Conservation (phyloP, 495 filamentous ascomycete species). For the Penicillium odoratum region DNA sequence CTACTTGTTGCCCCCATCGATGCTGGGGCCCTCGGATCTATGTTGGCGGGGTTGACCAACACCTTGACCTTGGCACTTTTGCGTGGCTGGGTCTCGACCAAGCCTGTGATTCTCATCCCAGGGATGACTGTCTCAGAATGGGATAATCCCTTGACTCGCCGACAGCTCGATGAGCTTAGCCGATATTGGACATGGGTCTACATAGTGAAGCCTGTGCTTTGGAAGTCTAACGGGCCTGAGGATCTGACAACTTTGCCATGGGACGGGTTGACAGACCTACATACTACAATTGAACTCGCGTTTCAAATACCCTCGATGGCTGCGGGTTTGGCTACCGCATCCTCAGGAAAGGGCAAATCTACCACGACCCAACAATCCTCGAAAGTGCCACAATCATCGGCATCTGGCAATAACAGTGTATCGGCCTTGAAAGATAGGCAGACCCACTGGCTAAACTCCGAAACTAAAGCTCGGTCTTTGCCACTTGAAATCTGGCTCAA, state of each 20-base stretch:
- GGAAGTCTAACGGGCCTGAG: conserved; percentile 61
- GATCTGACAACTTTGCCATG: conserved; percentile 56
- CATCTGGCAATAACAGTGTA: conserved; percentile 59
- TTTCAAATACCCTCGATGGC: conserved; percentile 31
- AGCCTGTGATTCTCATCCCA: conserved; percentile 78
- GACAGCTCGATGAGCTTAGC: conserved; percentile 76
- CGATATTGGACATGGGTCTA: conserved; percentile 81
- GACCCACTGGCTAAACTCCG: conserved; percentile 23
- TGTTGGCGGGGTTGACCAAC: conserved; percentile 77
- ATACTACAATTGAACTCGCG: conserved; percentile 62
- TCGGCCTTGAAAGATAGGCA: conserved; percentile 50
- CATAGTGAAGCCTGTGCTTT: conserved; percentile 69
- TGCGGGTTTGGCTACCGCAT: conserved; percentile 1
- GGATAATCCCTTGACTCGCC: conserved; percentile 81
- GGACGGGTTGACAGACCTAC: conserved; percentile 65
- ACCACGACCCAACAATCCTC: conserved; percentile 8
- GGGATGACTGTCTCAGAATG: conserved; percentile 82
- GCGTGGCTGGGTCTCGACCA: conserved; percentile 78
- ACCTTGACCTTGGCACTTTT: conserved; percentile 72
- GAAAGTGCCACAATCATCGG: conserved; percentile 44
- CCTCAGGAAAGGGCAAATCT: not conserved
- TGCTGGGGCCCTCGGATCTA: conserved; percentile 75
- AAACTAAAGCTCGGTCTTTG: conserved; percentile 40
- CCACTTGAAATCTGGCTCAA: conserved; percentile 88
- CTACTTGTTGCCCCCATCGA: conserved; percentile 81